These are phyloP conservation scores for Lactifluus piperatus DNA, from an alignment of 768 basidiomycete genomes.

Conservation along the genomic window DNA sequence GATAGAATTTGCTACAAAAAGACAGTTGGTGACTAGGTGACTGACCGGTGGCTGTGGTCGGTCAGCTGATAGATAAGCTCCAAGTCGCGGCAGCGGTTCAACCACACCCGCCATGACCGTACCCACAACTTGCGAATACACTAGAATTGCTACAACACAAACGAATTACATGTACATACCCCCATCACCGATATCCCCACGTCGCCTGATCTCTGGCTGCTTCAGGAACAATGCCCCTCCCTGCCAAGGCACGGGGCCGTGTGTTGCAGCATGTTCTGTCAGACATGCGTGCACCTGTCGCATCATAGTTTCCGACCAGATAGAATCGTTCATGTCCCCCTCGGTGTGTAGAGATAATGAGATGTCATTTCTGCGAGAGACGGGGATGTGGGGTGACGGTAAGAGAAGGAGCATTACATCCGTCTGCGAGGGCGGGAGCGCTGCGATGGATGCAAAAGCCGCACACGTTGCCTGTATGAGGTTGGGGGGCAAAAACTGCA, in stretches of 20 bases:
- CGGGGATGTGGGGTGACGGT: slow-evolving; percentile 13
- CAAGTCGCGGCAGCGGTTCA: no score
- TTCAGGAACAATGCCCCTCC: background rate
- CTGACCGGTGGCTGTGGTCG: no score
- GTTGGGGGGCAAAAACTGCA: slow-evolving; percentile 22
- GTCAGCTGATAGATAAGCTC: background rate
- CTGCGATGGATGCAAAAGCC: slow-evolving; percentile 20
- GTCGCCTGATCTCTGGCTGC: background rate
- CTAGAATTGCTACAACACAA: background rate
- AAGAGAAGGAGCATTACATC: slow-evolving; percentile 17
- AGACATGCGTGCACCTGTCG: slow-evolving; percentile 9
- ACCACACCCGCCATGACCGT: no score
- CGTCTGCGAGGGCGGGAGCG: slow-evolving; percentile 10
- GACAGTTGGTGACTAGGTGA: background rate
- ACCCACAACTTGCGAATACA: no score
- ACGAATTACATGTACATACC: slow-evolving; percentile 21
- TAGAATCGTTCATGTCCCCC: background rate
- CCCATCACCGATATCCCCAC: slow-evolving; percentile 19
- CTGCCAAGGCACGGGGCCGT: slow-evolving; percentile 1
- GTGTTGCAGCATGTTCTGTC: background rate
- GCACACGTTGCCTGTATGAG: slow-evolving; percentile 23
- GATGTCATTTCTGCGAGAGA: slow-evolving; percentile 1
- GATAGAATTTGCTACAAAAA: background rate
- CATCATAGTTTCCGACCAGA: slow-evolving; percentile 12
- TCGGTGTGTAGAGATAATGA: background rate